Base-by-base conservation (phyloP, 2,329 filamentous ascomycete species). In the Magnaporthales sp. region DNA sequence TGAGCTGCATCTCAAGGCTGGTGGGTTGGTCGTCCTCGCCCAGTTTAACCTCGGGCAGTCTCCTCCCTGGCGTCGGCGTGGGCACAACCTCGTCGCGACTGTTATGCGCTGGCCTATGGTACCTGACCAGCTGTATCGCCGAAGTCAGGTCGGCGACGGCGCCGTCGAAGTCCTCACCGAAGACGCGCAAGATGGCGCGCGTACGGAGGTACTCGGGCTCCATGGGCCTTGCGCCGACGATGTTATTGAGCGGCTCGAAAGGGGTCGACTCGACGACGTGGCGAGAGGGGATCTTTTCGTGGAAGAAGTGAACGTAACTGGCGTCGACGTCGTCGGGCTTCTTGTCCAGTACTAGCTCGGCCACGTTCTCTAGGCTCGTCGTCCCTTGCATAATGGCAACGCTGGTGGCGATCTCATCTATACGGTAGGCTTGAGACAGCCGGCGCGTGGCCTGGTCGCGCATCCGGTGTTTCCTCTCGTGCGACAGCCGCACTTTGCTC, bases 291-390 rank as follows among this genome's bases (percentile, higher is more conserved):
- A 95, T 93, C 83, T 94, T 95, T 77, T 96, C 91, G 77, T 94
- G 91, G 76, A 96, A 96, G 78, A 94, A 95, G 74, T 95, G 90
- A n/a, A 95, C 92, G 74, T 95, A 95, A 76, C 89, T 90, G 30
- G 91, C 92, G 73, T 95, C 90, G 60, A 82, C 77, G 73, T 93
- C 88, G 64, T 82, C 75, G n/a, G 86, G 81, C 68, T 86, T 88
- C 68, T 91, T 83, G 74, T 91, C 87, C 68, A 95, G 78, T 32
- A 96, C 91, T 68, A 90, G 80, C 6, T 84, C 82, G 2, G 89
- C 91, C 2, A 95, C 89, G 67, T 92, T 89, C 71, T 95, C 91
- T 13, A 96, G 79, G 0, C 89, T 87, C 22, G 89, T 91, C 1
- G 91, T 87, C 66, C 88, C 88, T 78, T 94, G 91, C 91, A 94